These are phyloP conservation scores for Irpex lacteus DNA, from an alignment of 1,284 basidiomycete genomes.

Conservation along the genomic window DNA sequence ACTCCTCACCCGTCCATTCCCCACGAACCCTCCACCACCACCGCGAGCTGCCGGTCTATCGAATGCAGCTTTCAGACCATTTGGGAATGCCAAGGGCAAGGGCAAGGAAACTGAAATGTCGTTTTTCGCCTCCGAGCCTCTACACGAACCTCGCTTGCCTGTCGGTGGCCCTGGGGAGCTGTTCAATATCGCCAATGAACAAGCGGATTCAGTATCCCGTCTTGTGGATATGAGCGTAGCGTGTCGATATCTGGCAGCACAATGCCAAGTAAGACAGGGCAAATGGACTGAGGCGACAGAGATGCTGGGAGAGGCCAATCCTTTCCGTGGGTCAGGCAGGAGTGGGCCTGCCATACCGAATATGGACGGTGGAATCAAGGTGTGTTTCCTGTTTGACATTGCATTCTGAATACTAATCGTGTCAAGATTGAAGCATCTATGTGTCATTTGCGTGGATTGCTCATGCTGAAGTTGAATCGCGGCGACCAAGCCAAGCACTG, in stretches of 20 bases:
- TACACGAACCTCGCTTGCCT: constrained; percentile 51
- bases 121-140: neutral
- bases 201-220: constrained; percentile 63
- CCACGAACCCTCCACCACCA: constrained; percentile 42
- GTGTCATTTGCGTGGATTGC: constrained; percentile 88
- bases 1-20: constrained; percentile 83
- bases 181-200: constrained; percentile 59
- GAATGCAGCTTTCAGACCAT: constrained; percentile 42
- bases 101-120: constrained; percentile 45
- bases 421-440: constrained; percentile 89
- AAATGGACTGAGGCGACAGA: constrained; percentile 93
- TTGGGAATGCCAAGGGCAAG: constrained; percentile 48
- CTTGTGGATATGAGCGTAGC: constrained; percentile 91
- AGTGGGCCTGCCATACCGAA: constrained; percentile 73
- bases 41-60: constrained; percentile 30
- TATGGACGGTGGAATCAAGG: constrained; percentile 86
- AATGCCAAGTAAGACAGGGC: constrained; percentile 91
- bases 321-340: constrained; percentile 68
- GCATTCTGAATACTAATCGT: constrained; percentile 2
- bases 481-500: constrained; percentile 87
- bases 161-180: constrained; percentile 61
- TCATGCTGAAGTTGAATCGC: constrained; percentile 93
- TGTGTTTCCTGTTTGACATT: constrained; percentile 21
- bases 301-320: constrained; percentile 89
- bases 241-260: constrained; percentile 91